Base-by-base conservation (phyloP, 306 rosid species). In the Inga leiocalycina region DNA sequence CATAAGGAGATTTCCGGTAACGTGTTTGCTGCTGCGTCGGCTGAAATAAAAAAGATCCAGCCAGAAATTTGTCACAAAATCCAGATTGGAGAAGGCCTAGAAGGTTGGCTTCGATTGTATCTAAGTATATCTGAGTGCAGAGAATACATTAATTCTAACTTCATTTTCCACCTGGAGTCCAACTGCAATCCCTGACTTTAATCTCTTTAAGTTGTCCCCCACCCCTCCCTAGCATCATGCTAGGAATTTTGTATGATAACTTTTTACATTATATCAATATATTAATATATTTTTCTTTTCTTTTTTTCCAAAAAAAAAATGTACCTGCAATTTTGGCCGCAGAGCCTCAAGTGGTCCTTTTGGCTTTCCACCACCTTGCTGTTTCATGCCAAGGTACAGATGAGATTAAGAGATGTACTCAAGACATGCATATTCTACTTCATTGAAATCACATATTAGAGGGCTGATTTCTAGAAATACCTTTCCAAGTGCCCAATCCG, bases 401-500 rank as follows among this genome's bases (percentile, higher is more conserved):
- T 61, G 34, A 74, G 82, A 6, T 73, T 81, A 20, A 78, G 88
- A 79, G 41, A 84, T 15, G 37, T 41, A 75, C 72, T 77, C 59
- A 64, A 19, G 77, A 59, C 51, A 45, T 10, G 44, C 71, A 77
- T 76, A 71, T 34, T 11, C 71, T 74, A 44, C 64, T 68, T 17
- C 20, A 52, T 80, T 67, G 39, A 52, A 84, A 77, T 61, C 44
- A 78, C 65, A 70, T 70, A 48, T 22, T 6, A 77, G 15, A 52
- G 57, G 35, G 15, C 15, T 62, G 41, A 64, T 56, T 81, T 79
- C 56, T 52, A 75, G 56, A 70, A 65, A 37, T 89, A 93, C 99
- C 99, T 96, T 96, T 88, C 98, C 97, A 83, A 96, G 89, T 35
- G 99, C 99, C 99, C 98, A 96, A 86, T 96, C 98, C 39, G 98